Evolutionary conservation across 768 basidiomycete genomes (phyloP).

Genomic region (Inosperma sp.): DNA sequence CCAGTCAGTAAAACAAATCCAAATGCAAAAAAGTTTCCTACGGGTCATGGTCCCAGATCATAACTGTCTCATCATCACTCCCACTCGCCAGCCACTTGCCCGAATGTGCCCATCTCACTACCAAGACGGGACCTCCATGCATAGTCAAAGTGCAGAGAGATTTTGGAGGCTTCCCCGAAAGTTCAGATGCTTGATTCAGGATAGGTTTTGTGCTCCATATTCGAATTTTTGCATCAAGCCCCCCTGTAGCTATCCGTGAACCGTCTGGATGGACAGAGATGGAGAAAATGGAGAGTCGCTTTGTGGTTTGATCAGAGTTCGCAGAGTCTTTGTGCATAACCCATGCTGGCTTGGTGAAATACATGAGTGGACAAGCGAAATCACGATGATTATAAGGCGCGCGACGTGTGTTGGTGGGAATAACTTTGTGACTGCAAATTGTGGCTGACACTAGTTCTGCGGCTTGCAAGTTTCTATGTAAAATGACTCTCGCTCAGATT

Average conservation of each 20-base stretch:
- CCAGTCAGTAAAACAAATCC: too few relatives aligned
- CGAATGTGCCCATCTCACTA: slow-evolving; percentile 90
- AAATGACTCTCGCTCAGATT: too few relatives aligned
- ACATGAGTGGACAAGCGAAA: slow-evolving; percentile 46
- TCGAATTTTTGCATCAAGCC: slow-evolving; percentile 91
- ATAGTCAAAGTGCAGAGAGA: slow-evolving; percentile 86
- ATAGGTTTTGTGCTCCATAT: slow-evolving; percentile 98
- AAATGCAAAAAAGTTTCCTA: slow-evolving; percentile 37
- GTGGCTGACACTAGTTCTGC: too few relatives aligned
- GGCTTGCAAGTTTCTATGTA: too few relatives aligned
- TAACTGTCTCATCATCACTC: slow-evolving; percentile 91
- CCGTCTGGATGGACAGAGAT: slow-evolving; percentile 94
- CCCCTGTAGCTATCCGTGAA: slow-evolving; percentile 94
- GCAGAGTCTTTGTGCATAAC: slow-evolving; percentile 74
- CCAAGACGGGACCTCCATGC: slow-evolving; percentile 91
- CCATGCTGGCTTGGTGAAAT: slow-evolving; percentile 88
- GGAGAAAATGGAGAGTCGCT: slow-evolving; percentile 83
- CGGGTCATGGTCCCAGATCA: slow-evolving; percentile 98
- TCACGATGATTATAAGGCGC: too few relatives aligned
- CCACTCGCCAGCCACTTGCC: slow-evolving; percentile 94
- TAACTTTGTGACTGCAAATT: too few relatives aligned
- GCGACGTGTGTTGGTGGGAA: too few relatives aligned
- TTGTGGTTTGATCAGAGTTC: slow-evolving; percentile 56
- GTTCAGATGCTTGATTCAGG: slow-evolving; percentile 64
- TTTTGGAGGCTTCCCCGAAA: slow-evolving; percentile 72